Evolutionary conservation across 1,284 basidiomycete genomes (phyloP).

Genomic region (Pholiota adiposa): DNA sequence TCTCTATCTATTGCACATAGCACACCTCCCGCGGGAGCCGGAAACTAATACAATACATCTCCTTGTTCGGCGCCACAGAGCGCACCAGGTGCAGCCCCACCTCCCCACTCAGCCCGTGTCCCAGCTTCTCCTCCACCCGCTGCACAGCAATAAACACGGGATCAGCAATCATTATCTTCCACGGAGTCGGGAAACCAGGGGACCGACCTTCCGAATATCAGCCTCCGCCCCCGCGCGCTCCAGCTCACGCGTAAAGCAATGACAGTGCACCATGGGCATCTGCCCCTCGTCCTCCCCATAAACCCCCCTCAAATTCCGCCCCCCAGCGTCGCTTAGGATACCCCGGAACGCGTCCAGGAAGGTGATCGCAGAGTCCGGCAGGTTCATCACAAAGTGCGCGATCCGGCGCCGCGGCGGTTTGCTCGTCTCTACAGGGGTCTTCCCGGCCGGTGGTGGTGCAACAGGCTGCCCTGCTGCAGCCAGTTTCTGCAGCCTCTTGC

Average conservation of each 20-base stretch:
- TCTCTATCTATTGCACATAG: constrained; percentile 31
- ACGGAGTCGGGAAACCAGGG: constrained; percentile 5
- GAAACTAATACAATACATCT: constrained; percentile 99
- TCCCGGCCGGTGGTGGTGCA: constrained; percentile 9
- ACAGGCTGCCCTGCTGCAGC: constrained; percentile 16
- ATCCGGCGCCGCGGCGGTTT: constrained; percentile 55
- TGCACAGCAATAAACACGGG: constrained; percentile 38
- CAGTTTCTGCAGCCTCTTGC: constrained; percentile 30
- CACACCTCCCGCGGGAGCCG: constrained; percentile 71
- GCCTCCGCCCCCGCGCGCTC: constrained; percentile 67
- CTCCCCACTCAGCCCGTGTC: constrained; percentile 56
- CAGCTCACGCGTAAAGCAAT: constrained; percentile 95
- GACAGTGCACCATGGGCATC: constrained; percentile 93
- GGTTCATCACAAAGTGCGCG: constrained; percentile 95
- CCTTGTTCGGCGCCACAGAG: constrained; percentile 94
- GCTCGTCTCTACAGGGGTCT: constrained; percentile 14
- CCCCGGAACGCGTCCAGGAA: constrained; percentile 92
- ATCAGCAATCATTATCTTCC: constrained; percentile 17
- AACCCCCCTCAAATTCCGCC: constrained; percentile 35
- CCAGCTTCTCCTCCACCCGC: constrained; percentile 78
- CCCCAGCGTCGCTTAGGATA: constrained; percentile 48
- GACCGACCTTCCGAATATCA: constrained; percentile 81
- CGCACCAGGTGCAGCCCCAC: constrained; percentile 80
- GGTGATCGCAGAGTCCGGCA: constrained; percentile 89
- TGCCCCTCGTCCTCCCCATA: constrained; percentile 47